Evolutionary conservation across 1,284 basidiomycete genomes (phyloP), one percentile per base, ranked within the genome.

Genomic region (Mycosarcoma mackinlayi): DNA sequence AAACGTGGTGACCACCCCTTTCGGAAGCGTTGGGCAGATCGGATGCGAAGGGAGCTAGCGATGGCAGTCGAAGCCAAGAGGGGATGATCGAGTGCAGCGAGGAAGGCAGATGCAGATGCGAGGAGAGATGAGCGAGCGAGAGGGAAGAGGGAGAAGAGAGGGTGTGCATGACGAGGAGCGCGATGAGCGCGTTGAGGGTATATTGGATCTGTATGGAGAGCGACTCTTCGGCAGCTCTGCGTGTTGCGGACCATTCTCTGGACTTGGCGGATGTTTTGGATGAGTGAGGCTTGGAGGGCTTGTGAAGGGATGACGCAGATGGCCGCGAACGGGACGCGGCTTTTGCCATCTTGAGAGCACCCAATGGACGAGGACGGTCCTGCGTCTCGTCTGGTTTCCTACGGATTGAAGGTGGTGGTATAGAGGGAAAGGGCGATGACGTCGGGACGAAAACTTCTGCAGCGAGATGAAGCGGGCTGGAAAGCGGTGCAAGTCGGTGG

Each of bases 11-110:
- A 4, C 31, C 47, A 24, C 63, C 54, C 30, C 45, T 50, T 39
- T 73, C 48, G 16, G 74, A 76, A 10, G 76, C 73, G 39, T 77
- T 77, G 33, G 76, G 76, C 1, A 77, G 53, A 16, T 77, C 76
- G 11, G 72, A 65, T 6, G 76, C 61, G 30, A 76, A 77, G 2
- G 45, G 66, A 8, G 63, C 74, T 7, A 77, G 53, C 31, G 61
- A 67, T 11, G 73, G 74, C 27, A 76, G 42, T 1, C 75, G 34
- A 30, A 66, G 56, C 76, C 76, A 77, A 13, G 66, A 59, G 14
- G 76, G 76, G 23, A 77, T 59, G 41, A 77, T 67, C 13, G 62
- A 64, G 37, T 77, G 71, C 2, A 76, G 59, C 35, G 65, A 67
- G 27, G 63, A 55, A 3, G 71, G 62, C 4, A 76, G 62, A 46